Evolutionary conservation across 2,329 filamentous ascomycete species (phyloP), one percentile per base, ranked within the genome.

Genomic region (Sarocladium brachiariae): DNA sequence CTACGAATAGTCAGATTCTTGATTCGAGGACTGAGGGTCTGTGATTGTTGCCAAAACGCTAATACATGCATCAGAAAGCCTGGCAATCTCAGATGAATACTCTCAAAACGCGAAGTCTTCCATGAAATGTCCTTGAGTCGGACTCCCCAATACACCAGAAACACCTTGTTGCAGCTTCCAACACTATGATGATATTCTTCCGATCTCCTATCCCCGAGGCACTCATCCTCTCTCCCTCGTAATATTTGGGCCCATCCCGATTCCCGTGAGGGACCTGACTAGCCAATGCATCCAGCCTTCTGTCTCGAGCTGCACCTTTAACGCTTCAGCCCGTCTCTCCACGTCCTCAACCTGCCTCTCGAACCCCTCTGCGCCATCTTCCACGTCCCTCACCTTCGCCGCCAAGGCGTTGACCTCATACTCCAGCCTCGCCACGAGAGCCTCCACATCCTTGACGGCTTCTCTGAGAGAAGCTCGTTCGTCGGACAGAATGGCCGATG

Each of bases 351-450:
- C 87, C 64, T 91, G 86, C 46, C 80, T 76, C 65, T 91, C 87
- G 65, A 95, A 95, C 54, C 90, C 86, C 10, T 70, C 71, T 1
- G 95, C 81, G 1, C 87, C 87, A 54, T 89, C 86, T 61, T 96
- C 90, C 8, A 96, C 87, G 61, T 97, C 92, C 59, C 87, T 78
- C 9, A 96, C 85, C 59, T 89, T 89, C 45, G 84, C 82, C 46
- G 83, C 76, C n/a, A 97, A 72, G 14, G 83, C 82, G 53, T 86
- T 81, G 54, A 96, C 84, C 71, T 96, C 92, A 66, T 97, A 97
- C 61, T 97, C 91, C 51, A 97, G 74, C 66, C 91, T 91, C 18
- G 89, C 89, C 2, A 86, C 82, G 34, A 95, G 72, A 19, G 86
- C 79, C 63, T 95, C 90, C 13, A 96, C 75, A 55, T 93, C 87